phyloP scores from a whole-genome alignment of 495 filamentous ascomycete species.

The Rhypophila decipiens region DNA sequence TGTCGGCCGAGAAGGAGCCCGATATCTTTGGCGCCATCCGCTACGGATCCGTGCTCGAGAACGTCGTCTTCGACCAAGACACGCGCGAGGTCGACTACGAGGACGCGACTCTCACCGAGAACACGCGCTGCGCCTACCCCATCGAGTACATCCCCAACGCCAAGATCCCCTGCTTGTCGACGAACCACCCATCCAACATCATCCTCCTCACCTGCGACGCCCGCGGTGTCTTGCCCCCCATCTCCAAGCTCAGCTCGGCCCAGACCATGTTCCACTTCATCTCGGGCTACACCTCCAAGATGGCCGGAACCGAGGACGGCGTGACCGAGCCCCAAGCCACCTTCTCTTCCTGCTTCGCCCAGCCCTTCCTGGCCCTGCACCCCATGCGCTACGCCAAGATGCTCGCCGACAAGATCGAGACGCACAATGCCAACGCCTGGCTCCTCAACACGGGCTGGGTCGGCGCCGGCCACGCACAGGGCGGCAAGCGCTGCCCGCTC shows the following conservation, averaged over 20 bases:
- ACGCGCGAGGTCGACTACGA: slow-evolving; percentile 93
- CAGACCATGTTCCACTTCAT: slow-evolving; percentile 99
- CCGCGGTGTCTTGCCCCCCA: slow-evolving; percentile 92
- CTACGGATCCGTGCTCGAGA: slow-evolving; percentile 96
- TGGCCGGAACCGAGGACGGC: slow-evolving; percentile 97
- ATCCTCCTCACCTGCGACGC: slow-evolving; percentile 97
- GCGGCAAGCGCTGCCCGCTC: slow-evolving; percentile 96
- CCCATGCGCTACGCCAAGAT: slow-evolving; percentile 98
- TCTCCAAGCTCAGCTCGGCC: slow-evolving; percentile 91
- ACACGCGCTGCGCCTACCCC: slow-evolving; percentile 96
- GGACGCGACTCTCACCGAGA: slow-evolving; percentile 90
- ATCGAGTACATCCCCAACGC: slow-evolving; percentile 99
- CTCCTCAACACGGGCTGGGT: slow-evolving; percentile 99
- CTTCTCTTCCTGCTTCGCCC: slow-evolving; percentile 98
- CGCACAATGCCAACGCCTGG: slow-evolving; percentile 96
- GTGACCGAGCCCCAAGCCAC: slow-evolving; percentile 95
- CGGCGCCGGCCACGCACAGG: slow-evolving; percentile 87
- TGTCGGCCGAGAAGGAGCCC: slow-evolving; percentile 97
- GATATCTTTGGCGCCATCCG: slow-evolving; percentile 96
- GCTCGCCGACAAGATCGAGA: slow-evolving; percentile 94
- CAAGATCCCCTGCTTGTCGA: slow-evolving; percentile 89
- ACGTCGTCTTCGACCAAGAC: slow-evolving; percentile 91
- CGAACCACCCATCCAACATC: slow-evolving; percentile 92
- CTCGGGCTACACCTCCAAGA: slow-evolving; percentile 98
- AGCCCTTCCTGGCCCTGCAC: slow-evolving; percentile 97